A percentile compares a stretch with the other conserved stretches of the same genome.
Conservation (phyloP, 768 basidiomycete species). For the Dendrothele bispora region DNA sequence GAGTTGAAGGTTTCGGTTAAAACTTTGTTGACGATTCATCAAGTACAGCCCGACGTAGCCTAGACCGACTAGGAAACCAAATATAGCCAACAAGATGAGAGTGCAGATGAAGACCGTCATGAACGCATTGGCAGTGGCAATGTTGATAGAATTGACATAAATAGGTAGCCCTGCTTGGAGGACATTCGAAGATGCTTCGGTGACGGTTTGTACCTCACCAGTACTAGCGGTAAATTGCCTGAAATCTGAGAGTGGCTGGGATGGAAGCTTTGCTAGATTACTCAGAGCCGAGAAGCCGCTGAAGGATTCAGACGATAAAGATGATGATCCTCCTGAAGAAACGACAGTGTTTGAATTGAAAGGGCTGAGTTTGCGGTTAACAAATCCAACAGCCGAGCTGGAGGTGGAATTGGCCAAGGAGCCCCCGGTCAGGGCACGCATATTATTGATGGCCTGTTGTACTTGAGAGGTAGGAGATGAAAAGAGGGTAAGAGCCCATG, state of each 20-base stretch:
- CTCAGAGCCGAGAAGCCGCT: background rate
- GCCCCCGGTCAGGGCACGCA: constrained; percentile 85
- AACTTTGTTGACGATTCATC: constrained; percentile 25
- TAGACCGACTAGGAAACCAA: constrained; percentile 48
- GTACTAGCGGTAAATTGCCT: background rate
- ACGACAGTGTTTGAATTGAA: constrained; percentile 47
- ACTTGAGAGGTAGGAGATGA: constrained; percentile 55
- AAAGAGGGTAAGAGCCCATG: constrained; percentile 84
- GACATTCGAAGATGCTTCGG: constrained; percentile 58
- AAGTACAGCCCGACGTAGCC: constrained; percentile 45
- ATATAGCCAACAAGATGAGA: constrained; percentile 67
- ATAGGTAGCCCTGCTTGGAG: constrained; percentile 82
- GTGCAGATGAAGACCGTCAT: constrained; percentile 81
- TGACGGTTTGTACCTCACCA: constrained; percentile 64
- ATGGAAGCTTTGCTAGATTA: background rate
- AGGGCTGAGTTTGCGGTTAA: constrained; percentile 81
- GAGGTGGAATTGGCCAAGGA: constrained; percentile 58
- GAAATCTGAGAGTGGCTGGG: background rate
- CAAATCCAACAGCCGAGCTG: constrained; percentile 66
- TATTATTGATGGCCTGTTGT: constrained; percentile 75
- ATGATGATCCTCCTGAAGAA: background rate
- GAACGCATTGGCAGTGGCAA: constrained; percentile 86
- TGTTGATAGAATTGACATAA: constrained; percentile 73
- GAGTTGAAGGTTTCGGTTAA: constrained; percentile 14
- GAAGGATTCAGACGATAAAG: background rate